Conservation (phyloP, 2,329 filamentous ascomycete species). For the Knufia petricola region DNA sequence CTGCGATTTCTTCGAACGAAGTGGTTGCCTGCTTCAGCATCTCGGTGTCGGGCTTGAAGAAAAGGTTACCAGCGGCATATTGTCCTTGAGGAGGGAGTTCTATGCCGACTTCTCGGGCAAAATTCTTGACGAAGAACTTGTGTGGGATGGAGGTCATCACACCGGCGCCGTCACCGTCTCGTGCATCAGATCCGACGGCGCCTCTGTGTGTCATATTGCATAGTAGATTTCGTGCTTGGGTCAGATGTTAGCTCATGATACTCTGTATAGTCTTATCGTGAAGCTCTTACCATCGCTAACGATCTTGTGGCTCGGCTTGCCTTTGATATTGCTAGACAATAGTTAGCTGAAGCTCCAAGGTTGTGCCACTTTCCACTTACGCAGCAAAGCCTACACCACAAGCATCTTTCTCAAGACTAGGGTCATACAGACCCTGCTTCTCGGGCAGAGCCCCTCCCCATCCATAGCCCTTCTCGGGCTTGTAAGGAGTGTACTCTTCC, state of each 20-base stretch:
- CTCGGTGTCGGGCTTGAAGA: constrained; percentile 95
- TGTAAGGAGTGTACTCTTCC: constrained; percentile 43
- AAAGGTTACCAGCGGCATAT: constrained; percentile 94
- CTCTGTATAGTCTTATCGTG: constrained; percentile 1
- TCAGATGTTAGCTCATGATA: constrained; percentile 14
- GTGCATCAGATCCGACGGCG: constrained; percentile 92
- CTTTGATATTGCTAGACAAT: constrained; percentile 79
- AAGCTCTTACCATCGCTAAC: constrained; percentile 78
- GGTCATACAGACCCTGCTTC: constrained; percentile 98
- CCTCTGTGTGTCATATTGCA: constrained; percentile 99
- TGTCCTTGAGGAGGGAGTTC: constrained; percentile 80
- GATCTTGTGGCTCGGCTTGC: constrained; percentile 94
- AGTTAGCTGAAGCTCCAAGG: neutral
- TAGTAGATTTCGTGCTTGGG: constrained; percentile 75
- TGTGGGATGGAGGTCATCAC: constrained; percentile 99
- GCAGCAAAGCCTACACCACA: constrained; percentile 99
- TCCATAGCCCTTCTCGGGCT: constrained; percentile 59
- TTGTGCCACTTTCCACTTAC: constrained; percentile 44
- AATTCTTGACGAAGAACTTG: constrained; percentile 98
- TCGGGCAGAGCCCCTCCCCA: constrained; percentile 93
- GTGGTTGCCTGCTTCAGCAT: constrained; percentile 80
- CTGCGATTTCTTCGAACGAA: constrained; percentile 89
- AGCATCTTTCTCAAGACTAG: constrained; percentile 93
- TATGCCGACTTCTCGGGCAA: constrained; percentile 80
- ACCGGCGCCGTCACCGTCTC: constrained; percentile 95